Conservation (phyloP, 2,329 filamentous ascomycete species). For the Penicillium freii region DNA sequence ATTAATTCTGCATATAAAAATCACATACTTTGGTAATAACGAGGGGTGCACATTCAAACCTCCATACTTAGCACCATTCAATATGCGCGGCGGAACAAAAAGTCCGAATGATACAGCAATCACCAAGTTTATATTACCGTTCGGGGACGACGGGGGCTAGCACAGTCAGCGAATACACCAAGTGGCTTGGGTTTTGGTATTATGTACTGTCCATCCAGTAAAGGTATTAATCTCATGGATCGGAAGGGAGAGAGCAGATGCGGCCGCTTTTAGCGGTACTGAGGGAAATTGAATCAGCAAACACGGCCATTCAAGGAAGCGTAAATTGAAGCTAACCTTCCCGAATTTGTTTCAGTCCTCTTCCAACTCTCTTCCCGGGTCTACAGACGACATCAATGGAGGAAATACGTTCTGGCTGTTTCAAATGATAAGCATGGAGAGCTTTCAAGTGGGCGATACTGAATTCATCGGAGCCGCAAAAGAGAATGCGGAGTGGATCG, state of each 20-base stretch:
- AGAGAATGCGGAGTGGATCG: constrained; percentile 75
- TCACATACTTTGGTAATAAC: constrained; percentile 71
- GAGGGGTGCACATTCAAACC: constrained; percentile 94
- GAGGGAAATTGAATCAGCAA: constrained; percentile 14
- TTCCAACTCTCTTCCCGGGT: constrained; percentile 73
- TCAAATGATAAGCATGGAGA: constrained; percentile 60
- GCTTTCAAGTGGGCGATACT: constrained; percentile 74
- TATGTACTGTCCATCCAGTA: constrained; percentile 67
- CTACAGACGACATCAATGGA: constrained; percentile 85
- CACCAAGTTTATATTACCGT: constrained; percentile 66
- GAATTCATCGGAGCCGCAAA: constrained; percentile 91
- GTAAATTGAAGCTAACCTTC: constrained; percentile 56
- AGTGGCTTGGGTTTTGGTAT: constrained; percentile 26
- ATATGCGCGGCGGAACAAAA: constrained; percentile 75
- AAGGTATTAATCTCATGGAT: constrained; percentile 80
- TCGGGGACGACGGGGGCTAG: constrained; percentile 54
- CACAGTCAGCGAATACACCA: constrained; percentile 19
- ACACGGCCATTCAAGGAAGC: not conserved
- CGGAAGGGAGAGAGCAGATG: constrained; percentile 61
- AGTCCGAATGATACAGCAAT: constrained; percentile 93
- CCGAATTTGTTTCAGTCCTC: constrained; percentile 67
- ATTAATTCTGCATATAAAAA: not conserved
- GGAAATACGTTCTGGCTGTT: constrained; percentile 57
- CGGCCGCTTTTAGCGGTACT: constrained; percentile 73
- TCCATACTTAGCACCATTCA: constrained; percentile 70